phyloP scores from a whole-genome alignment of 2,329 filamentous ascomycete genomes.

The Verticillium dahliae region DNA sequence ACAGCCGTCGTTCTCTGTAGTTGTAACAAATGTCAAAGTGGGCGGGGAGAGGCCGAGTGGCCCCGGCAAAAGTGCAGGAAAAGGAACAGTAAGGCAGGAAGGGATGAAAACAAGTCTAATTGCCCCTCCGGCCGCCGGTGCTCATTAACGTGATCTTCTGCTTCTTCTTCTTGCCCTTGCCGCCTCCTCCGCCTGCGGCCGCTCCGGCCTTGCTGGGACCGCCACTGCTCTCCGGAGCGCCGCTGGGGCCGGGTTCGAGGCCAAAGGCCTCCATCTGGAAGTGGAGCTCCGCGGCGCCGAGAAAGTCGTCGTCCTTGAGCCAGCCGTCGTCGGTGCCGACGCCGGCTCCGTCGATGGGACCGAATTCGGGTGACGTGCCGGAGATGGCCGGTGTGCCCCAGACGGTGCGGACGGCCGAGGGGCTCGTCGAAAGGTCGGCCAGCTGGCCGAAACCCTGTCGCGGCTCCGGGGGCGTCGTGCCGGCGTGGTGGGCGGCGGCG shows the following conservation, averaged over 20 bases:
- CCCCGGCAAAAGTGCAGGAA: too few relatives aligned
- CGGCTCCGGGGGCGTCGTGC: conserved; percentile 49
- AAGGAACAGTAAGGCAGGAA: too few relatives aligned
- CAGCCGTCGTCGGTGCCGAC: conserved; percentile 65
- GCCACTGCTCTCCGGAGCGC: background rate
- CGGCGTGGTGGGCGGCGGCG: conserved; percentile 22
- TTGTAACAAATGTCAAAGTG: too few relatives aligned
- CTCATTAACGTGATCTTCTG: conserved; percentile 70
- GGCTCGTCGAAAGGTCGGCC: conserved; percentile 75
- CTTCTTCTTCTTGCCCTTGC: conserved; percentile 61
- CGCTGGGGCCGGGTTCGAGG: conserved; percentile 19
- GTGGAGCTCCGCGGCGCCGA: conserved; percentile 54
- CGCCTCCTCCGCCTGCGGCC: conserved; percentile 22
- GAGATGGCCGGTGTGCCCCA: conserved; percentile 79
- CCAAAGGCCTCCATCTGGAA: conserved; percentile 51
- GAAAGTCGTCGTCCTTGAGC: conserved; percentile 73
- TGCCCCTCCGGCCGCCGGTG: conserved; percentile 49
- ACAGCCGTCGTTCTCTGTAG: too few relatives aligned
- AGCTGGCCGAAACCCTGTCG: conserved; percentile 60
- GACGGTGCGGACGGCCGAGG: conserved; percentile 69
- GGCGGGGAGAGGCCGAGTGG: too few relatives aligned
- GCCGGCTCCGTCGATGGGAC: conserved; percentile 11
- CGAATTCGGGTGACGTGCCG: conserved; percentile 13
- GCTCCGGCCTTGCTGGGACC: conserved; percentile 11
- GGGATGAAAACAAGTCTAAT: conserved; percentile 13